Evolutionary conservation across 1,284 basidiomycete genomes (phyloP).

Genomic region (Cyathus pygmaeus): DNA sequence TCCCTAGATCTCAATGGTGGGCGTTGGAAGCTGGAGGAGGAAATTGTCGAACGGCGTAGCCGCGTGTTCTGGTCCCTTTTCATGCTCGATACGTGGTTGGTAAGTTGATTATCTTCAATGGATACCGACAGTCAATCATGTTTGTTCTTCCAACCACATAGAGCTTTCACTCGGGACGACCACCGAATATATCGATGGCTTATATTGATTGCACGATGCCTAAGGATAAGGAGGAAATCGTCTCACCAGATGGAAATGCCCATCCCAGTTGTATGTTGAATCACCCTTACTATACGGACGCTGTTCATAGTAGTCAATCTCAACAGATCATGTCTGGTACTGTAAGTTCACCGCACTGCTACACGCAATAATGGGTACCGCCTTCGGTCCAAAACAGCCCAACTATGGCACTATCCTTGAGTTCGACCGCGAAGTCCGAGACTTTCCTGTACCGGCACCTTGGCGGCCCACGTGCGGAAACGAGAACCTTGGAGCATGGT

Average conservation of each 20-base stretch:
- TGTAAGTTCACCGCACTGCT: slow-evolving; percentile 45
- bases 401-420: slow-evolving; percentile 57
- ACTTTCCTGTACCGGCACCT: slow-evolving; percentile 61
- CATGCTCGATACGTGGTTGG: slow-evolving; percentile 64
- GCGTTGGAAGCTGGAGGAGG: slow-evolving; percentile 59
- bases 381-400: slow-evolving; percentile 64
- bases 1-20: slow-evolving; percentile 67
- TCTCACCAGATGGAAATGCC: slow-evolving; percentile 47
- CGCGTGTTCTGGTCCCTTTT: slow-evolving; percentile 75
- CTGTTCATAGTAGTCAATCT: no score
- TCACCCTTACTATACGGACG: no score
- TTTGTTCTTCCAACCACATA: no score
- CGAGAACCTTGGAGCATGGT: slow-evolving; percentile 39
- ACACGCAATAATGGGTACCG: slow-evolving; percentile 60
- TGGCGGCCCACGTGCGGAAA: slow-evolving; percentile 47
- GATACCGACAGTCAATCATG: no score
- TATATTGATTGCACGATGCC: slow-evolving; percentile 61
- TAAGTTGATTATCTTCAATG: slow-evolving; percentile 38
- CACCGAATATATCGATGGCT: neutral
- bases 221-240: slow-evolving; percentile 52
- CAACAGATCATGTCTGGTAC: neutral
- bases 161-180: slow-evolving; percentile 37
- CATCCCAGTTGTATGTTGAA: slow-evolving; percentile 65
- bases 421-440: slow-evolving; percentile 60
- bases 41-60: slow-evolving; percentile 57